Evolutionary conservation across 345 rosid genomes (phyloP).

Genomic region (Schrenkiella parvula): DNA sequence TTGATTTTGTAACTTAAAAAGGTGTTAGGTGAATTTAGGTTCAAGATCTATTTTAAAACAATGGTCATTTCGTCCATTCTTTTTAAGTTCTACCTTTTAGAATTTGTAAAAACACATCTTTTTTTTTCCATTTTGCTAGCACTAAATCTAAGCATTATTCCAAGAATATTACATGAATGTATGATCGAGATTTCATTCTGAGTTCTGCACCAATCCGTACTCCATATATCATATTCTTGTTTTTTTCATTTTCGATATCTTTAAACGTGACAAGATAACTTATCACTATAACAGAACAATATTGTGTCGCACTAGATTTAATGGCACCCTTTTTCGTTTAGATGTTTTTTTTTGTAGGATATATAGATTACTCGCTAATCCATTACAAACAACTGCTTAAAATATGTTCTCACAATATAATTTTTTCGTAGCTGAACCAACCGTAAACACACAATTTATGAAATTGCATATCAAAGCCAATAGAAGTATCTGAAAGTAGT

Average conservation of each 20-base stretch:
- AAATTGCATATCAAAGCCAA: neutral
- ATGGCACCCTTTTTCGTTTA: neutral
- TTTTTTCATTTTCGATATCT: neutral
- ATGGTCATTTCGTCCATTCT: constrained; percentile 26
- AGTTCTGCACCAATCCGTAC: constrained; percentile 28
- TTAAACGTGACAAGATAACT: constrained; percentile 24
- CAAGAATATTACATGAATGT: constrained; percentile 31
- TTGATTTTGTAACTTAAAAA: neutral
- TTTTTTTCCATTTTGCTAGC: constrained; percentile 11
- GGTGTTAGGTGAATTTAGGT: constrained; percentile 8
- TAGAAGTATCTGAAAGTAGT: neutral
- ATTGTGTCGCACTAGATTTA: neutral
- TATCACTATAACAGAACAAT: constrained; percentile 23
- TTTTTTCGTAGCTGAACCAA: neutral
- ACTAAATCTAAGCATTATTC: constrained; percentile 32
- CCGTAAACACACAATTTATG: neutral
- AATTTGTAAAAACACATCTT: neutral
- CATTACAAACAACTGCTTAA: neutral
- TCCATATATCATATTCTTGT: constrained; percentile 11
- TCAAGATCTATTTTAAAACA: constrained; percentile 18
- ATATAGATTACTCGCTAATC: neutral
- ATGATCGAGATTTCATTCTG: constrained; percentile 28
- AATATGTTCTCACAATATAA: neutral
- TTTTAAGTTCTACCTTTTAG: constrained; percentile 17
- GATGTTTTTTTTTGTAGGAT: neutral